A percentile compares a stretch with the other conserved stretches of the same genome.
Evolutionary conservation across 805 yeast species (phyloP).

Genomic region (Torulaspora delbrueckii): DNA sequence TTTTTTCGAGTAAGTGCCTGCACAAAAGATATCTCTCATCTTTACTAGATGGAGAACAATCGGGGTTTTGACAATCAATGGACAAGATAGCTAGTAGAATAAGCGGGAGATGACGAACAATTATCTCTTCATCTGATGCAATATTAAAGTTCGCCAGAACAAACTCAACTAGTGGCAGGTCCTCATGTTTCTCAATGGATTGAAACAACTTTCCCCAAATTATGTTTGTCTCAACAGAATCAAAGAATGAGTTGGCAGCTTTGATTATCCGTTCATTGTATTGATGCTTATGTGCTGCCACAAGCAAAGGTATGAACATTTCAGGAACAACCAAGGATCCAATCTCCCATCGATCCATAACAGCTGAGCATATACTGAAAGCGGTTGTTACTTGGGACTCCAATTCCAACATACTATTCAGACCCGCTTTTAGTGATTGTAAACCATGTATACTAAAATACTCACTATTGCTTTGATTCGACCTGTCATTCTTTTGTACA

Average conservation of each 20-base stretch:
- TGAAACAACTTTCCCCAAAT: conserved; percentile 67
- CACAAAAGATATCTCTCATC: conserved; percentile 40
- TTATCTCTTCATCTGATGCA: conserved; percentile 77
- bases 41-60: conserved; percentile 4
- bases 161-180: conserved; percentile 51
- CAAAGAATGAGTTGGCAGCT: conserved; percentile 68
- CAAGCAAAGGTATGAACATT: conserved; percentile 61
- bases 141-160: conserved; percentile 63
- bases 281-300: conserved; percentile 39
- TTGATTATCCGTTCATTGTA: conserved; percentile 40
- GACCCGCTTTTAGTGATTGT: conserved; percentile 45
- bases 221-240: conserved; percentile 72
- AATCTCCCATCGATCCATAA: conserved; percentile 94
- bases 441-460: conserved; percentile 62
- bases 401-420: conserved; percentile 43
- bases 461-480: conserved; percentile 33
- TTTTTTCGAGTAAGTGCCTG: conserved; percentile 42
- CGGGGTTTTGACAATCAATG: conserved; percentile 14
- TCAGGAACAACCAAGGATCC: conserved; percentile 69
- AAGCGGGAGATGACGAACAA: conserved; percentile 68
- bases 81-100: conserved; percentile 48
- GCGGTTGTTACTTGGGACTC: conserved; percentile 42
- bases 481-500: conserved; percentile 6
- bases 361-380: conserved; percentile 60
- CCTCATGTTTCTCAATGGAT: conserved; percentile 27